Percentiles rank a stretch among this genome's conserved stretches.
Evolutionary conservation across 129 eudicot species (phyloP).

Genomic region (Helianthus annuus): HanXRQr2.0-SUNRISE NC_035433.2:125469405-125469904

Average conservation of each 20-base stretch:
- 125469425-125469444: not conserved
- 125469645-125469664: conserved; percentile 5
- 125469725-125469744: too few species aligned
- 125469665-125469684: not conserved
- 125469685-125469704: too few species aligned
- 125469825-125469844: too few species aligned
- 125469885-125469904: too few species aligned
- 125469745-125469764: too few species aligned
- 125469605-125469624: not conserved
- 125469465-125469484: conserved; percentile 10
- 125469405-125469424: conserved; percentile 42
- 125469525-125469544: conserved; percentile 13
- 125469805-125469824: too few species aligned
- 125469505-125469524: conserved; percentile 31
- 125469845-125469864: too few species aligned
- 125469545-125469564: conserved; percentile 12
- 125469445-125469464: conserved; percentile 27
- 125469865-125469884: too few species aligned
- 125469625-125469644: conserved; percentile 3
- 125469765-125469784: too few species aligned
- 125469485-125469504: conserved; percentile 27
- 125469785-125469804: too few species aligned
- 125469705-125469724: too few species aligned
- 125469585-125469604: conserved; percentile 33
- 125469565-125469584: conserved; percentile 22